A percentile compares a stretch with the other conserved stretches of the same genome.
These are phyloP conservation scores for Kodamaea anthophila DNA, from an alignment of 1,139 yeast genomes.

Conservation along the genomic window DNA sequence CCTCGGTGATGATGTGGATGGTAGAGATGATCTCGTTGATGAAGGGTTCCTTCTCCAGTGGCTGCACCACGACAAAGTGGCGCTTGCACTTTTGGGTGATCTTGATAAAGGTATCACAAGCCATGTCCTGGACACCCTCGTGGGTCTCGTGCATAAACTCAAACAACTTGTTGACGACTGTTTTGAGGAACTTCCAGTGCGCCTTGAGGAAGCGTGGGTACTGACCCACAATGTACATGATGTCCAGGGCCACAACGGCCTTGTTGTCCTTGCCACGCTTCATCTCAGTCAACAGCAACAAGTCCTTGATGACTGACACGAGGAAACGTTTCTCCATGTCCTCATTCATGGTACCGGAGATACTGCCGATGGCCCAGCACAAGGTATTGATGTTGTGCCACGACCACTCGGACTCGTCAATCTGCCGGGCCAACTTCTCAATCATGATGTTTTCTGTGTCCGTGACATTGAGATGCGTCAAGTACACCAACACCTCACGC, in stretches of 20 bases:
- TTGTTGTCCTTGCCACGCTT: conserved; percentile 96
- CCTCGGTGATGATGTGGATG: conserved; percentile 82
- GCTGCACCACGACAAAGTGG: conserved; percentile 86
- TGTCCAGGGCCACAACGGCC: conserved; percentile 97
- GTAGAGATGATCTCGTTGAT: conserved; percentile 82
- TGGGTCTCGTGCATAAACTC: conserved; percentile 99
- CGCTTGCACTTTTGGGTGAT: conserved; percentile 92
- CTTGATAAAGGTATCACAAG: conserved; percentile 96
- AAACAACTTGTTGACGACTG: conserved; percentile 90
- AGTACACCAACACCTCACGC: conserved; percentile 91
- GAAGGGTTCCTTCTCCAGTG: conserved; percentile 86
- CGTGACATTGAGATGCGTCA: conserved; percentile 90
- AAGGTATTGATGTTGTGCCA: conserved; percentile 96
- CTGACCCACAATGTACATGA: conserved; percentile 98
- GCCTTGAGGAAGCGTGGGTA: conserved; percentile 96
- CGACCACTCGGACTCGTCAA: conserved; percentile 97
- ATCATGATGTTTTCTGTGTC: conserved; percentile 94
- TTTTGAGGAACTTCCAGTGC: conserved; percentile 94
- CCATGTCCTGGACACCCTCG: conserved; percentile 99
- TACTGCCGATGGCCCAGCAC: conserved; percentile 99
- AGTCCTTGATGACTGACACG: conserved; percentile 87
- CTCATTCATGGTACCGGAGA: conserved; percentile 97
- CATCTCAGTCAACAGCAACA: conserved; percentile 87
- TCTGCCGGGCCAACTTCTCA: conserved; percentile 82
- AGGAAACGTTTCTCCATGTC: conserved; percentile 93